A percentile compares a stretch with the other conserved stretches of the same genome.
phyloP scores from a whole-genome alignment of 1,139 yeast species.

The Scheffersomyces lignicola region DNA sequence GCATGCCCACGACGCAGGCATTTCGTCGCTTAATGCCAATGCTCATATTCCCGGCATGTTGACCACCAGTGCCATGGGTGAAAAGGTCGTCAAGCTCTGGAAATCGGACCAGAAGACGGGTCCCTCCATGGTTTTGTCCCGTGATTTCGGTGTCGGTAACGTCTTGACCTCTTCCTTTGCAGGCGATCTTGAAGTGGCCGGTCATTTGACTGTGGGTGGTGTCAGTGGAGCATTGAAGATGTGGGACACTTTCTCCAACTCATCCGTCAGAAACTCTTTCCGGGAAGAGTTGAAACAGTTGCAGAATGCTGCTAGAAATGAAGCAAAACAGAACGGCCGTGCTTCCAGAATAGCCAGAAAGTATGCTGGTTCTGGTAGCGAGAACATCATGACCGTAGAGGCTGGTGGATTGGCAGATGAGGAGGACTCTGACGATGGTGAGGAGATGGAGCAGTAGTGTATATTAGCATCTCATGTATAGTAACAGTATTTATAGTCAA shows the following conservation, averaged over 20 bases:
- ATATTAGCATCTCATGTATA: no score
- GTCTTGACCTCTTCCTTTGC: constrained; percentile 84
- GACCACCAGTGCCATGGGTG: constrained; percentile 90
- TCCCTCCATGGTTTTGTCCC: constrained; percentile 86
- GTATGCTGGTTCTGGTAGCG: constrained; percentile 51
- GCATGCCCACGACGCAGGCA: constrained; percentile 96
- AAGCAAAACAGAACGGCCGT: constrained; percentile 54
- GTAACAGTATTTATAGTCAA: no score
- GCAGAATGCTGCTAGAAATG: constrained; percentile 57
- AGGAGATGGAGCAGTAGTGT: constrained; percentile 16
- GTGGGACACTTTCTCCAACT: constrained; percentile 89
- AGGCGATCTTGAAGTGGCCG: constrained; percentile 84
- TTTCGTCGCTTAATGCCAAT: constrained; percentile 78
- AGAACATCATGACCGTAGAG: constrained; percentile 61
- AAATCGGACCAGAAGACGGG: constrained; percentile 48
- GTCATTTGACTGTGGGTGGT: constrained; percentile 86
- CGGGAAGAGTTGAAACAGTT: constrained; percentile 54
- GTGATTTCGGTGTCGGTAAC: constrained; percentile 95
- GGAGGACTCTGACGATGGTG: constrained; percentile 57
- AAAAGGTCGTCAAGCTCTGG: constrained; percentile 86
- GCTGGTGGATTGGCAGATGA: constrained; percentile 59
- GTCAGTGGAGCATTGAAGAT: constrained; percentile 79
- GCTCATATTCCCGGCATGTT: constrained; percentile 68
- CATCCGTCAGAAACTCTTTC: constrained; percentile 72
- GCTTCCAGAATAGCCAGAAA: constrained; percentile 76